Base-by-base conservation (phyloP, 805 yeast genomes). In the Cyberlindnera americana region DNA sequence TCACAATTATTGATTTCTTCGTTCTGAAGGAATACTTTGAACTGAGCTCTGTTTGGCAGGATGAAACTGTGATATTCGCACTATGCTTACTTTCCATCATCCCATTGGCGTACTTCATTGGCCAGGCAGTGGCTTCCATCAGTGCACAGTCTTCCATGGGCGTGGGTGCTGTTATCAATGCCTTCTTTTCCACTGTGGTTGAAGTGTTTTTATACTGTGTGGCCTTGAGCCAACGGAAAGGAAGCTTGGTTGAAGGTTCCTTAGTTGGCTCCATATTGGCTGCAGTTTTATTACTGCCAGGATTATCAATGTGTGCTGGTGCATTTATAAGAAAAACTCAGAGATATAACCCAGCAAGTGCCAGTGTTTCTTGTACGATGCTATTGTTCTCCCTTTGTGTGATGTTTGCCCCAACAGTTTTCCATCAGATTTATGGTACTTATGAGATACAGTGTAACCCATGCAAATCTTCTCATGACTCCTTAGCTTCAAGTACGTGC, bases 131-230 rank as follows among this genome's bases (percentile, higher is more conserved):
- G n/a, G 99, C 99, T 0, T 90, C 98, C 3, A 93, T 93, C 43
- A 85, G 96, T 6, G 98, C 99, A 0, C 99, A 93, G 65, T 87
- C 97, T 1, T 90, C 97, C 0, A 93, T 93, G 99, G 97, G 98
- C 21, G 80, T 93, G 44, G 98, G 98, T 67, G 99, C 99, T 1
- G 96, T 90, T 0, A 89, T 93, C 53, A 93, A 93, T 61, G 99
- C 99, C 1, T 91, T 93, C 56, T 93, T 93, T 70, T 90, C 98
- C 2, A 90, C 99, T 0, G 75, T 93, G 35, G 98, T 93, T 6
- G 99, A 93, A 60, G 84, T 93, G 8, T 93, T 82, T 60, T 66
- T 91, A 35, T 93, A 93, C 60, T 83, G 95, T 62, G 95, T 91
- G 16, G 98, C 99, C 0, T 67, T 93, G 44, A 70, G 77, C 37